Conservation (phyloP, 2,329 filamentous ascomycete genomes). For the Fusarium albidum region DNA sequence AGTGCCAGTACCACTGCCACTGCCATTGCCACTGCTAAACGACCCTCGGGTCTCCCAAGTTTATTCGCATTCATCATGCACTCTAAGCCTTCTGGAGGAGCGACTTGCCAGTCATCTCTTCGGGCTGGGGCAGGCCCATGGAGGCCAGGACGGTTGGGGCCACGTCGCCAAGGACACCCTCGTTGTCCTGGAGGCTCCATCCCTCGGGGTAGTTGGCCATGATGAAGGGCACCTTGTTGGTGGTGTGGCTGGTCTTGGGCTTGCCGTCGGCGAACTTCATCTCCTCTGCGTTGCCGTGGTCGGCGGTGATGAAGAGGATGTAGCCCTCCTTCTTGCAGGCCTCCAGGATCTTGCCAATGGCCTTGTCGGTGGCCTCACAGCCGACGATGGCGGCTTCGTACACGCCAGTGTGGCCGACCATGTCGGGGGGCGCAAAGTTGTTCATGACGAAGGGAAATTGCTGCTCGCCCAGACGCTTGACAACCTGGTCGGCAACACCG, state of each 20-base stretch:
- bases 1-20: not conserved
- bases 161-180: constrained; percentile 95
- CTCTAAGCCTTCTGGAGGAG: constrained; percentile 77
- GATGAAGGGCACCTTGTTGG: constrained; percentile 96
- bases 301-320: constrained; percentile 91
- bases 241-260: constrained; percentile 97
- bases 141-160: constrained; percentile 90
- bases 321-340: constrained; percentile 94
- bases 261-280: constrained; percentile 97
- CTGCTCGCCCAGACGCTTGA: constrained; percentile 83
- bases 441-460: constrained; percentile 99
- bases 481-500: constrained; percentile 87
- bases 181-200: constrained; percentile 84
- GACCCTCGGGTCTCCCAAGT: constrained; percentile 4
- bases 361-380: constrained; percentile 87
- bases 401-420: constrained; percentile 98
- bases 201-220: constrained; percentile 96
- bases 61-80: constrained; percentile 4
- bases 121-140: constrained; percentile 90
- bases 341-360: constrained; percentile 91
- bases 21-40: constrained; percentile 20
- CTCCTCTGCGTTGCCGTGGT: constrained; percentile 98
- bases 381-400: constrained; percentile 93
- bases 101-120: constrained; percentile 90
- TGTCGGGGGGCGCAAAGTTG: constrained; percentile 99